phyloP scores from a whole-genome alignment of 2,329 filamentous ascomycete genomes.

The Coniella lustricola region DNA sequence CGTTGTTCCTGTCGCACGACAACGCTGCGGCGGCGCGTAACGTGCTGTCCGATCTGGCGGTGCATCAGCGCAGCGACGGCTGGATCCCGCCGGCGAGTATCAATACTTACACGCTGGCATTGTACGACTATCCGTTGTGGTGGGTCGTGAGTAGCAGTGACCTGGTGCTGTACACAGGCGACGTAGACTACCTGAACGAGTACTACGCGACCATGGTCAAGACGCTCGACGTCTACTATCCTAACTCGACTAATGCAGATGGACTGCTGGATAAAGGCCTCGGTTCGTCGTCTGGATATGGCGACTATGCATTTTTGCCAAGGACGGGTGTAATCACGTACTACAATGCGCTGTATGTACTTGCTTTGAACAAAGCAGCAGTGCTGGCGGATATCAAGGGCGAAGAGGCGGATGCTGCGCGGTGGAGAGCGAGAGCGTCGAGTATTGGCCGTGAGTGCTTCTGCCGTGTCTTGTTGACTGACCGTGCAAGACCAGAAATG shows the following conservation, averaged over 20 bases:
- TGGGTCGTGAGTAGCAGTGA: conserved; percentile 44
- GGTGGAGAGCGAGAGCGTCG: conserved; percentile 33
- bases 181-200: conserved; percentile 31
- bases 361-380: conserved; percentile 37
- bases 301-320: conserved; percentile 45
- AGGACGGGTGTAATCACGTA: conserved; percentile 42
- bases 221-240: conserved; percentile 40
- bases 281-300: conserved; percentile 36
- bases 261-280: conserved; percentile 27
- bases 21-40: conserved; percentile 34
- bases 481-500: background rate
- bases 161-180: conserved; percentile 42
- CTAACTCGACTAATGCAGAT: conserved; percentile 30
- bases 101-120: conserved; percentile 37
- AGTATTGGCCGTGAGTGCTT: conserved; percentile 21
- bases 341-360: conserved; percentile 44
- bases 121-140: conserved; percentile 48
- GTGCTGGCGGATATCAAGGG: conserved; percentile 30
- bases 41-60: conserved; percentile 41
- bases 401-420: conserved; percentile 26
- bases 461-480: background rate
- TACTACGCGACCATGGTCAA: conserved; percentile 36
- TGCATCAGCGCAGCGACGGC: conserved; percentile 42
- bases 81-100: conserved; percentile 50
- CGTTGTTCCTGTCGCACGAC: conserved; percentile 41